These are phyloP conservation scores for Agroathelia rolfsii DNA, from an alignment of 1,284 basidiomycete genomes.

Conservation along the genomic window DNA sequence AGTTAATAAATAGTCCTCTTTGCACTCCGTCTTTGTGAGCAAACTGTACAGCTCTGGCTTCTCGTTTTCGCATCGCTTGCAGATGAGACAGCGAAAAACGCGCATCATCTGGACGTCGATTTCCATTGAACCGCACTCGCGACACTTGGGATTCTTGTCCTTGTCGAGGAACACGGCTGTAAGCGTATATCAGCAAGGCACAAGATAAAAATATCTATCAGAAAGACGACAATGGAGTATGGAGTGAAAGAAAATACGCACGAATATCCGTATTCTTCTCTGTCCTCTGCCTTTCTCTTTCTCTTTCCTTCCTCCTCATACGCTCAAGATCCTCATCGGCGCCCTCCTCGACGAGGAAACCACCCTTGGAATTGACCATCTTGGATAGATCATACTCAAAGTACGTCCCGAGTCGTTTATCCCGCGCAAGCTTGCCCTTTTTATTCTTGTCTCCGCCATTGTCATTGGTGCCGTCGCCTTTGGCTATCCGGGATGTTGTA, in stretches of 20 bases:
- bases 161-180: slow-evolving; percentile 61
- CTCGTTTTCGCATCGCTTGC: slow-evolving; percentile 83
- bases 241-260: slow-evolving; percentile 28
- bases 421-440: slow-evolving; percentile 51
- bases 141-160: slow-evolving; percentile 70
- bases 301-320: slow-evolving; percentile 59
- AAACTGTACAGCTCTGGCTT: slow-evolving; percentile 89
- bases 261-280: slow-evolving; percentile 63
- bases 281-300: slow-evolving; percentile 62
- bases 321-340: slow-evolving; percentile 67
- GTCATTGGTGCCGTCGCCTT: too few species aligned
- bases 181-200: slow-evolving; percentile 1
- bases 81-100: slow-evolving; percentile 79
- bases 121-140: slow-evolving; percentile 74
- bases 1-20: slow-evolving; percentile 90
- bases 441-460: too few species aligned
- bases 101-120: slow-evolving; percentile 77
- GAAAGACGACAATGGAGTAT: slow-evolving; percentile 2
- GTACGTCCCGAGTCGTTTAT: slow-evolving; percentile 73
- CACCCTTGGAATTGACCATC: slow-evolving; percentile 92
- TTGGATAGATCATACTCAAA: slow-evolving; percentile 96
- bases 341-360: slow-evolving; percentile 81
- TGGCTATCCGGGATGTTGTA: slow-evolving; percentile 52
- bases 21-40: slow-evolving; percentile 97
- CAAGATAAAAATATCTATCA: slow-evolving; percentile 2